Percentiles rank a stretch among this genome's conserved stretches.
These are phyloP conservation scores for Stenogyne calaminthoides DNA, from an alignment of 305 asterid genomes.

Conservation along the genomic window DNA sequence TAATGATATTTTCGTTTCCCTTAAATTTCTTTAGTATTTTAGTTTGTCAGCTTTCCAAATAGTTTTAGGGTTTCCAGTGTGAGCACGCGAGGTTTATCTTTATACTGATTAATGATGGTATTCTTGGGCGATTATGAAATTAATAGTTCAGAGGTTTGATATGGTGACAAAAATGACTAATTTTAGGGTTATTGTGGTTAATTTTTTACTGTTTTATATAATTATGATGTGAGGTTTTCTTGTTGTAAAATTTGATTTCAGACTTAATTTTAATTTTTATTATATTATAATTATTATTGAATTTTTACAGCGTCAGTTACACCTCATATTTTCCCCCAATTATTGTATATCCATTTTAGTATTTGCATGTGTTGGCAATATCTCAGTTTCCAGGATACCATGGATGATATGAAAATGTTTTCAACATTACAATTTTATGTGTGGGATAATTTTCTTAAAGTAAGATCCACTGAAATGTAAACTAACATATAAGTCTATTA, in stretches of 20 bases:
- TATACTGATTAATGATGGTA: neutral
- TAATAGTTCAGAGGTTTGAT: slow-evolving; percentile 11
- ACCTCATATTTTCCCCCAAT: neutral
- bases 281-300: neutral
- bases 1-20: neutral
- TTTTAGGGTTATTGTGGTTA: slow-evolving; percentile 15
- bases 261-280: neutral
- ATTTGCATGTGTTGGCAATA: neutral
- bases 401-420: neutral
- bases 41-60: neutral
- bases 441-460: slow-evolving; percentile 5
- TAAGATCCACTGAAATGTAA: neutral
- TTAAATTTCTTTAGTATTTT: slow-evolving; percentile 4
- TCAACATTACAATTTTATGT: neutral
- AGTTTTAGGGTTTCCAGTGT: neutral
- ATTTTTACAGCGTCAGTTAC: neutral
- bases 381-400: neutral
- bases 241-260: neutral
- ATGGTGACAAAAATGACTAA: neutral
- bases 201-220: neutral
- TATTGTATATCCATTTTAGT: neutral
- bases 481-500: neutral
- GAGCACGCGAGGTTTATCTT: neutral
- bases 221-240: neutral
- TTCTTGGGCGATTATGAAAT: neutral